These are phyloP conservation scores for Candida glucosophila DNA, from an alignment of 1,139 yeast genomes.

Conservation along the genomic window DNA sequence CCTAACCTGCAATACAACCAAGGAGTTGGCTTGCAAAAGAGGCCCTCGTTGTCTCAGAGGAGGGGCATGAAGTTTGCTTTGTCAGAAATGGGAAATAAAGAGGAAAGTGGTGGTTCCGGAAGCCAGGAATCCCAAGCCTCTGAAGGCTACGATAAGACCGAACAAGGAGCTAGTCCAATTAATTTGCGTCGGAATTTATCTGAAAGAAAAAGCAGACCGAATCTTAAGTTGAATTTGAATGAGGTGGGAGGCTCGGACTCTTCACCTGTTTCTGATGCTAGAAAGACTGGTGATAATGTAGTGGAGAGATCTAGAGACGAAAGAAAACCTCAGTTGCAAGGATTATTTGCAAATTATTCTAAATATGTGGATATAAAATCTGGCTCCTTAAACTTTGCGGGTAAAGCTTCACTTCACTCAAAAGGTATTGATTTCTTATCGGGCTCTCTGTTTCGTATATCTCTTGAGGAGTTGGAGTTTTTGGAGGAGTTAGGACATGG, in stretches of 20 bases:
- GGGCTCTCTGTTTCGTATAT: slow-evolving; percentile 80
- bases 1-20: too few species aligned
- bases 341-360: slow-evolving; percentile 72
- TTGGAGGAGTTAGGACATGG: slow-evolving; percentile 88
- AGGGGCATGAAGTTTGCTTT: slow-evolving; percentile 48
- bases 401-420: slow-evolving; percentile 86
- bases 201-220: slow-evolving; percentile 31
- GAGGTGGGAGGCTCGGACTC: slow-evolving; percentile 6
- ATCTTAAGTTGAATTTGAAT: slow-evolving; percentile 28
- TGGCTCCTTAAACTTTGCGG: slow-evolving; percentile 86
- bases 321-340: slow-evolving; percentile 24
- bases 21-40: slow-evolving; percentile 22
- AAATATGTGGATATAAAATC: slow-evolving; percentile 86
- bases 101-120: slow-evolving; percentile 6
- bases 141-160: slow-evolving; percentile 7
- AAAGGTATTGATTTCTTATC: slow-evolving; percentile 86
- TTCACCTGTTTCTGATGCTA: too few species aligned
- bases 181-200: slow-evolving; percentile 29
- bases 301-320: slow-evolving; percentile 1
- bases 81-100: slow-evolving; percentile 20
- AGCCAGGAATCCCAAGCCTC: slow-evolving; percentile 4
- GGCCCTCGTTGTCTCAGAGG: slow-evolving; percentile 50
- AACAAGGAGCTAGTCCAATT: too few species aligned
- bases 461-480: slow-evolving; percentile 78
- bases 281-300: too few species aligned